These are phyloP conservation scores for Sarocladiaceae sp. DNA, from an alignment of 2,329 filamentous ascomycete genomes.

Conservation along the genomic window DNA sequence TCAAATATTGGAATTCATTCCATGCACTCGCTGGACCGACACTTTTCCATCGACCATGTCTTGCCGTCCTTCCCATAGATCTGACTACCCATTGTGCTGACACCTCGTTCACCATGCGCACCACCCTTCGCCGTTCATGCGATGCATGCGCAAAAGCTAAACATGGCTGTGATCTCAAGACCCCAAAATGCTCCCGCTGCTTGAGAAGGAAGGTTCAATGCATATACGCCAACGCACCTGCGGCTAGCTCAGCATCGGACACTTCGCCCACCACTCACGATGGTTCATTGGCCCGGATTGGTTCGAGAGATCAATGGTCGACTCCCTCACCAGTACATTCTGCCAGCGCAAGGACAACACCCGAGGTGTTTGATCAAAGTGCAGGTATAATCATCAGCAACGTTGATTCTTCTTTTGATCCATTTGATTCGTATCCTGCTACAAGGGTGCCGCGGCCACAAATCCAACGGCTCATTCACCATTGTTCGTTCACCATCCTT, in stretches of 20 bases:
- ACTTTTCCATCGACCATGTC: background rate
- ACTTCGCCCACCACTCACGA: background rate
- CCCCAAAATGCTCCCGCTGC: constrained; percentile 52
- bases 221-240: constrained; percentile 50
- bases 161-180: constrained; percentile 50
- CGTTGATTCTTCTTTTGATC: constrained; percentile 39
- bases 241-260: constrained; percentile 15
- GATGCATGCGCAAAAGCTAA: constrained; percentile 52
- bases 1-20: background rate
- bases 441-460: constrained; percentile 46
- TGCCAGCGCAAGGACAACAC: constrained; percentile 6
- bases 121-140: constrained; percentile 54
- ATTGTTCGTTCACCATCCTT: constrained; percentile 36
- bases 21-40: too few species aligned
- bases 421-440: constrained; percentile 52
- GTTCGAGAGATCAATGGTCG: background rate
- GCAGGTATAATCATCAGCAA: constrained; percentile 14
- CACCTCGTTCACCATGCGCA: constrained; percentile 32
- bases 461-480: constrained; percentile 52
- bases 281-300: background rate
- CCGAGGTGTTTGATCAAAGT: constrained; percentile 3
- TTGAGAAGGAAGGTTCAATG: constrained; percentile 42
- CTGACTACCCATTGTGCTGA: background rate
- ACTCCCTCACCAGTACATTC: constrained; percentile 6
- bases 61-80: background rate